Conservation (phyloP, 2,329 filamentous ascomycete species). For the Stenocarpella maydis region DNA sequence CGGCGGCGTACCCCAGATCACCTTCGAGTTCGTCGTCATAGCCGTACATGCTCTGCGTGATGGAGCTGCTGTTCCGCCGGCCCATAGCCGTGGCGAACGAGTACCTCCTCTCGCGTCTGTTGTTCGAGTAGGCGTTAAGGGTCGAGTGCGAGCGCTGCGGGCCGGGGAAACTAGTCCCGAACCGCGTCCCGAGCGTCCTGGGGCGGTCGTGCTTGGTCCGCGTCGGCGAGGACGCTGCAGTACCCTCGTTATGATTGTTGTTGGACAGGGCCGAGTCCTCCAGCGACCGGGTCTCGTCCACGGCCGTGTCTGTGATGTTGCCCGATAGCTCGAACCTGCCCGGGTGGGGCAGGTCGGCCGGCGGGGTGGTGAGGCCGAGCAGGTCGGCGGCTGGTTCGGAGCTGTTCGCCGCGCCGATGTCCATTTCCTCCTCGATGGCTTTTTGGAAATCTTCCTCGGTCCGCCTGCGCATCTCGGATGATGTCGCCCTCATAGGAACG, state of each 20-base stretch:
- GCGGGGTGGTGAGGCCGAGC: constrained; percentile 69
- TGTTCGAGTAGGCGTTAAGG: constrained; percentile 54
- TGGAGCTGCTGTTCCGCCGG: constrained; percentile 57
- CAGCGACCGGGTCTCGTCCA: constrained; percentile 47
- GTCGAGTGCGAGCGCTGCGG: constrained; percentile 44
- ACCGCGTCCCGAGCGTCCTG: constrained; percentile 36
- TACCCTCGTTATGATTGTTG: constrained; percentile 24
- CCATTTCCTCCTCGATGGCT: constrained; percentile 84
- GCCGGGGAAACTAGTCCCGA: constrained; percentile 50
- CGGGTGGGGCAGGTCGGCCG: constrained; percentile 74
- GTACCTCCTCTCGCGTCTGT: constrained; percentile 60
- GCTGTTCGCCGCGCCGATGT: constrained; percentile 78
- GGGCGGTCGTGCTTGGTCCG: constrained; percentile 36
- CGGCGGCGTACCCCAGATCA: constrained; percentile 92
- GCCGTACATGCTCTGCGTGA: constrained; percentile 62
- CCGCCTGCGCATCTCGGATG: constrained; percentile 81
- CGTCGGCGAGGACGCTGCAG: constrained; percentile 35
- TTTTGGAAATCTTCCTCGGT: constrained; percentile 55
- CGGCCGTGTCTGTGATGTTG: constrained; percentile 52
- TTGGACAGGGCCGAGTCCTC: constrained; percentile 41
- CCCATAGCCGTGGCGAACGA: constrained; percentile 60
- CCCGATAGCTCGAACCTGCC: constrained; percentile 75
- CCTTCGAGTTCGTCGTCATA: constrained; percentile 83
- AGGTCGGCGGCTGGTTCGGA: constrained; percentile 72
- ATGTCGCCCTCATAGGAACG: constrained; percentile 85